These are phyloP conservation scores for Orbilia quercus DNA, from an alignment of 2,329 filamentous ascomycete species.

Conservation along the genomic window DNA sequence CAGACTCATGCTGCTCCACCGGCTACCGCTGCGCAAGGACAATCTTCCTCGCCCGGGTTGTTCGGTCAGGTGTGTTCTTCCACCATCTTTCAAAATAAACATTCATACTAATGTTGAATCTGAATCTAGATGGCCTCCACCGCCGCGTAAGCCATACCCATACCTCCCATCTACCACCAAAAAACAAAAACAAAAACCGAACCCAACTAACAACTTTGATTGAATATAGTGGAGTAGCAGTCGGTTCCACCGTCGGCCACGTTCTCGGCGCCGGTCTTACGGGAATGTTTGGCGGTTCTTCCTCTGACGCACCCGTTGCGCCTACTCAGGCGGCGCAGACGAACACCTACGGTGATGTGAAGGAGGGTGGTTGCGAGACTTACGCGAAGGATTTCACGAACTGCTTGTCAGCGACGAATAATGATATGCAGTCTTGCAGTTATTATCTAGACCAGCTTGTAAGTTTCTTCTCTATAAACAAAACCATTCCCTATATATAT, in stretches of 20 bases:
- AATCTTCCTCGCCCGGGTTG: conserved; percentile 77
- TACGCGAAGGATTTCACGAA: conserved; percentile 88
- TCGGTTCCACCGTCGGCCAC: conserved; percentile 94
- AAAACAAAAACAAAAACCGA: conserved; percentile 32
- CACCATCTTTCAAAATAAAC: background rate
- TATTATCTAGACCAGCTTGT: conserved; percentile 97
- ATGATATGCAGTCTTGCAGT: conserved; percentile 93
- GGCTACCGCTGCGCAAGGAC: conserved; percentile 63
- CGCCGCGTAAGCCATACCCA: conserved; percentile 79
- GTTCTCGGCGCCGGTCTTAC: conserved; percentile 77
- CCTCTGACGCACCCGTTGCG: conserved; percentile 67
- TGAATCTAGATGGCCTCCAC: conserved; percentile 89
- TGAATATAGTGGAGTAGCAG: conserved; percentile 83
- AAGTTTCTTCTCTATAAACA: conserved; percentile 58
- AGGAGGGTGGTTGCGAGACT: conserved; percentile 75
- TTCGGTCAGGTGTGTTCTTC: conserved; percentile 72
- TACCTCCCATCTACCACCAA: background rate
- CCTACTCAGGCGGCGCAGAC: conserved; percentile 67
- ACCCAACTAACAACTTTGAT: conserved; percentile 59
- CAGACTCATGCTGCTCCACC: conserved; percentile 66
- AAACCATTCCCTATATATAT: background rate
- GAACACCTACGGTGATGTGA: conserved; percentile 67
- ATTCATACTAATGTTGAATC: conserved; percentile 23
- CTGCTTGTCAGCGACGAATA: conserved; percentile 95
- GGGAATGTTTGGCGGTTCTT: conserved; percentile 78